Evolutionary conservation across 2,329 filamentous ascomycete genomes (phyloP), one percentile per base, ranked within the genome.

Genomic region (Fusarium armeniacum): DNA sequence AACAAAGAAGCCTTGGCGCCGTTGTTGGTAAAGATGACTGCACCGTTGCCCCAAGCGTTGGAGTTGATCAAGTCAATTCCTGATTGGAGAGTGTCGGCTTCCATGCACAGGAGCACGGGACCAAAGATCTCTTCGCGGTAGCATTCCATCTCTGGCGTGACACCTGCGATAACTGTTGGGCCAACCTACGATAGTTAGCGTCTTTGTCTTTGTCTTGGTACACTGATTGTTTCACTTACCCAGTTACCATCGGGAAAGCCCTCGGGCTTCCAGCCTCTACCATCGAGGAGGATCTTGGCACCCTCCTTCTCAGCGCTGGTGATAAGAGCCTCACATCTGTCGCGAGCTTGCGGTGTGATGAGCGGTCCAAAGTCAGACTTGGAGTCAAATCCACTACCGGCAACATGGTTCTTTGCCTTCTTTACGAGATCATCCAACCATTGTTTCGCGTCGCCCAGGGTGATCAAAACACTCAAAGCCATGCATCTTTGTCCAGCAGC

Each of bases 61-160:
- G 82, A 82, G 80, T 94, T 94, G 83, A 94, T 92, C 65, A 93
- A 81, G 24, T 90, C 85, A 72, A 94, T 89, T n/a, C 91, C 91
- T 57, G 91, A 90, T 74, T 93, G 89, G 50, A 94, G 85, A 4
- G 90, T 92, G 33, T 88, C 85, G 8, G 91, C 90, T 72, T 91
- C 90, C 69, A 93, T 82, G 81, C 90, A 93, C 61, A 94, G 90
- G 11, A 94, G 84, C 3, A 94, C 92, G 0, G 92, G 92, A 2
- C 92, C 92, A 73, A 94, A 94, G 73, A 94, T 93, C 79, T 94
- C 92, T 79, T 94, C 91, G 33, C 80, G 87, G 83, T 94, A 94
- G 84, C 92, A 94, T 74, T 86, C 85, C 92, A 94, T 94, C 63
- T 90, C 83, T 0, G 89, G 86, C 58, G 88, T 93, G 20, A 94